These are phyloP conservation scores for Endoconidiophora laricicola DNA, from an alignment of 2,329 filamentous ascomycete species.

Conservation along the genomic window DNA sequence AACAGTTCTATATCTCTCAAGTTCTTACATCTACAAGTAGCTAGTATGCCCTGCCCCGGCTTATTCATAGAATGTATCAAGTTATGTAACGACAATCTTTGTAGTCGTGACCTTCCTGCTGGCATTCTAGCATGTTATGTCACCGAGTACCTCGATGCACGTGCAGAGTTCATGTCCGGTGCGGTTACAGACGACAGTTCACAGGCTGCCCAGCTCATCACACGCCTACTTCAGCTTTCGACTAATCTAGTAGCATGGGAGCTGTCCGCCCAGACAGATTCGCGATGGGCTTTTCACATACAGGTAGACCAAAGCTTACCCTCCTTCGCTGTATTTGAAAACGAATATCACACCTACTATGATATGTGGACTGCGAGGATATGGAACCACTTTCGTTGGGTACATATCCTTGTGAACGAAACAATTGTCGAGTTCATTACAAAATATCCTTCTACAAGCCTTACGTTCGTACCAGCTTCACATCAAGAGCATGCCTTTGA, in stretches of 20 bases:
- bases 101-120: no score
- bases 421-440: slow-evolving; percentile 24
- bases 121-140: no score
- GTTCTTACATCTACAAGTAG: neutral
- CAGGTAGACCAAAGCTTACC: slow-evolving; percentile 13
- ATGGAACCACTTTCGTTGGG: slow-evolving; percentile 44
- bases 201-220: no score
- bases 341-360: slow-evolving; percentile 37
- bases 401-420: slow-evolving; percentile 36
- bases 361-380: slow-evolving; percentile 36
- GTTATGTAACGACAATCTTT: no score
- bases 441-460: no score
- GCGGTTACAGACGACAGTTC: no score
- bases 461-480: slow-evolving; percentile 17
- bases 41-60: neutral
- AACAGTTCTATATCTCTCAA: neutral
- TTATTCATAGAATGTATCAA: neutral
- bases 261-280: no score
- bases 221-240: no score
- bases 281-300: neutral
- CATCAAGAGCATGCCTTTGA: slow-evolving; percentile 19
- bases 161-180: no score
- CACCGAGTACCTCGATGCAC: no score
- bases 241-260: no score
- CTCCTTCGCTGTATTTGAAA: slow-evolving; percentile 29